These are phyloP conservation scores for Alectoria sarmentosa DNA, from an alignment of 495 filamentous ascomycete species.

Conservation along the genomic window DNA sequence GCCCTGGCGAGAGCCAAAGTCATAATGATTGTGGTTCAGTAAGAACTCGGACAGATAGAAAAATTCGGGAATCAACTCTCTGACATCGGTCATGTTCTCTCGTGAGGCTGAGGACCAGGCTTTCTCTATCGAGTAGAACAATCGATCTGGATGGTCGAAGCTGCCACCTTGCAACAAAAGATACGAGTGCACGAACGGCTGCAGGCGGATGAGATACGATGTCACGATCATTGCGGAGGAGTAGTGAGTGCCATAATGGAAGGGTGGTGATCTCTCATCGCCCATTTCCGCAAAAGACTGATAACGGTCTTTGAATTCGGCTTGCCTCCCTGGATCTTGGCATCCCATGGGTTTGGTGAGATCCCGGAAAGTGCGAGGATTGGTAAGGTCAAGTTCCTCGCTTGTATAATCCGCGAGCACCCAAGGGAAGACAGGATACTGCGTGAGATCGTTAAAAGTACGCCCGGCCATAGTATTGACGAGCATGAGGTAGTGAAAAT, in stretches of 20 bases:
- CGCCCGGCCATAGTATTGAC: slow-evolving; percentile 95
- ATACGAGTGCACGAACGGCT: slow-evolving; percentile 94
- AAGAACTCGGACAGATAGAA: slow-evolving; percentile 95
- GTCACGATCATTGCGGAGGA: slow-evolving; percentile 98
- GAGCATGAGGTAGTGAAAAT: slow-evolving; percentile 98
- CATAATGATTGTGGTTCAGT: slow-evolving; percentile 83
- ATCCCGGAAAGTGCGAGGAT: slow-evolving; percentile 82
- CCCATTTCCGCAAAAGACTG: slow-evolving; percentile 87
- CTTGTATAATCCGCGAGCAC: slow-evolving; percentile 93
- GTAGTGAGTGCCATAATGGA: slow-evolving; percentile 98
- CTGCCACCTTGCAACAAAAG: slow-evolving; percentile 94
- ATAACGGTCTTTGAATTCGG: slow-evolving; percentile 75
- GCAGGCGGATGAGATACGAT: slow-evolving; percentile 89
- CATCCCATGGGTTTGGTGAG: slow-evolving; percentile 95
- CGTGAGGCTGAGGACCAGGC: slow-evolving; percentile 87
- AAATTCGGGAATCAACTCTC: slow-evolving; percentile 93
- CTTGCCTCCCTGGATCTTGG: slow-evolving; percentile 67
- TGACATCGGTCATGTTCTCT: slow-evolving; percentile 86
- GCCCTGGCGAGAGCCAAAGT: slow-evolving; percentile 83
- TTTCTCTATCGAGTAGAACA: slow-evolving; percentile 89
- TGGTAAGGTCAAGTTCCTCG: slow-evolving; percentile 80
- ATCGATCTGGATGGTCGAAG: slow-evolving; percentile 90
- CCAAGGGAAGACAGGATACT: slow-evolving; percentile 98
- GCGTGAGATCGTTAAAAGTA: slow-evolving; percentile 96
- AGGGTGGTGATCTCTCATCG: slow-evolving; percentile 67